A percentile compares a stretch with the other conserved stretches of the same genome.
These are phyloP conservation scores for Neoboletus subvelutipes DNA, from an alignment of 768 basidiomycete genomes.

Conservation along the genomic window DNA sequence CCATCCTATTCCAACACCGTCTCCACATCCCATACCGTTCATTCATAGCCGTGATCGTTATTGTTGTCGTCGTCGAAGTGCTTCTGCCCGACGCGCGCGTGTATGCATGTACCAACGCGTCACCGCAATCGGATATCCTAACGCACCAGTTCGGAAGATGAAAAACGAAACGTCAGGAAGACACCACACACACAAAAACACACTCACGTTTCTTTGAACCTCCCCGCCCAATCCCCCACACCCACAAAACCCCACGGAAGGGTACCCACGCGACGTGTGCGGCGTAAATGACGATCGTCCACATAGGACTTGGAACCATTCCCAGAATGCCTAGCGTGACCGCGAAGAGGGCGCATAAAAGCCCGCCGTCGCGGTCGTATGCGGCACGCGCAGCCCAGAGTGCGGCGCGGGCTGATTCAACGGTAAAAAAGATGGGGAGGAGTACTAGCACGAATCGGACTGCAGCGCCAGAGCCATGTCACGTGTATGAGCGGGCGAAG, in stretches of 20 bases:
- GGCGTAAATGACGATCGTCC: neutral
- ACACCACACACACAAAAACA: too few relatives aligned
- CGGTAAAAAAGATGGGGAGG: slow-evolving; percentile 5
- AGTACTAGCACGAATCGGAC: slow-evolving; percentile 15
- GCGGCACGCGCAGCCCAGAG: slow-evolving; percentile 3
- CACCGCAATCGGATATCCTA: neutral
- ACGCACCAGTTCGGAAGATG: neutral
- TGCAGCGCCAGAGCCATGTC: neutral
- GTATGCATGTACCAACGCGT: neutral
- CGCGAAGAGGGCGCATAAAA: slow-evolving; percentile 2
- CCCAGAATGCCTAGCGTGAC: neutral
- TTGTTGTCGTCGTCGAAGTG: neutral
- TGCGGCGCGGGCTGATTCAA: slow-evolving; percentile 5
- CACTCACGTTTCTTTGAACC: neutral
- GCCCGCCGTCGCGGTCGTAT: neutral
- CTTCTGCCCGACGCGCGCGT: neutral
- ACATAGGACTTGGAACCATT: neutral
- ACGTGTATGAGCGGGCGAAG: neutral
- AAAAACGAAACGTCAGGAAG: neutral
- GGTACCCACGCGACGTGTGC: neutral
- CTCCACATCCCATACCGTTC: neutral
- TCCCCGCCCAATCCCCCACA: slow-evolving; percentile 18
- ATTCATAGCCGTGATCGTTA: neutral
- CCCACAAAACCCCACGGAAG: slow-evolving; percentile 9
- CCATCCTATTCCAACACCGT: too few relatives aligned